Evolutionary conservation across 768 basidiomycete genomes (phyloP), one percentile per base, ranked within the genome.

Genomic region (Boletus sp.): DNA sequence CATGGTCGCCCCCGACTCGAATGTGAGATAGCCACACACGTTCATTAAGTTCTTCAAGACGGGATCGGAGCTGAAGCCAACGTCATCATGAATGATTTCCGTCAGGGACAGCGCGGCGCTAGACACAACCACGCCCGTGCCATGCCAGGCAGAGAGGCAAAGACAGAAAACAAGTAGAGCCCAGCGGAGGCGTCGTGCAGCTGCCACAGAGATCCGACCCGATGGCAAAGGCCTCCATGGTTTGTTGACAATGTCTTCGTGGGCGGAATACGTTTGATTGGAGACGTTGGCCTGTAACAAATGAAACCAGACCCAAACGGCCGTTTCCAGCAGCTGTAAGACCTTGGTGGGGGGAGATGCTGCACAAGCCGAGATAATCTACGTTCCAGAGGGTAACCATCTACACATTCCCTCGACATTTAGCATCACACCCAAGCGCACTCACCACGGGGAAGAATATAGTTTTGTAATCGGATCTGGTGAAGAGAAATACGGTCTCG

Each of bases 161-260:
- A 69, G 50, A 53, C 74, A 75, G 5, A 65, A 4, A 8, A 59
- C 37, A 11, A 73, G 50, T 35, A 74, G 61, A 6, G 39, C 55
- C 72, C 72, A 76, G 7, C 76, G 71, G 17, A 75, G 56, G 4
- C 54, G 34, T 3, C 53, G 39, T 7, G 72, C 64, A 2, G 59
- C 42, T 4, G 32, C 4, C 11, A 60, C 32, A 4, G 69, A 57
- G 13, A 77, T 64, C 9, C 71, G 65, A 9, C 69, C 62, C 0
- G 75, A 58, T 6, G 76, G 74, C 4, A 77, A 45, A 3, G 76
- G 76, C 7, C 76, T 57, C 68, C 69, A 71, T 13, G 72, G 65
- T 54, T 69, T 71, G 57, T 74, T 75, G 3, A 56, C 37, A 7
- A 59, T 57, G 51, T 74, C 74, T 50, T 75, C 74, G 14, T 64